Conservation (phyloP, 257 asterid genomes). For the Ilex aquifolium region DNA sequence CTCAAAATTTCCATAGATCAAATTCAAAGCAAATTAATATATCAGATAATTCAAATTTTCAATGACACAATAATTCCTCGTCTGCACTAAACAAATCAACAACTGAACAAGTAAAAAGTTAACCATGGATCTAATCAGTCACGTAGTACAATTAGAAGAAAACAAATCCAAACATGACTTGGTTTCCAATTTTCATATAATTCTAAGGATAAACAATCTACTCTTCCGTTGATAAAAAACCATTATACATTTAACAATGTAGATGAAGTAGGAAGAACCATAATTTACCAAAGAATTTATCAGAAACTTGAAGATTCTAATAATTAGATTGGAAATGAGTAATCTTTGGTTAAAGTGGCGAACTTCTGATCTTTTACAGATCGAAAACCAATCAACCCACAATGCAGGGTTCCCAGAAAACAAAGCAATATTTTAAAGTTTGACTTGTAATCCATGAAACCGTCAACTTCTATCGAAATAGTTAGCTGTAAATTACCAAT, state of each 20-base stretch:
- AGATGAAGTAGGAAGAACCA: constrained; percentile 34
- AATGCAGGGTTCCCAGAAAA: constrained; percentile 35
- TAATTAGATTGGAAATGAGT: constrained; percentile 25
- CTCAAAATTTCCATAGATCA: constrained; percentile 12
- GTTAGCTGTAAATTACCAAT: constrained; percentile 31
- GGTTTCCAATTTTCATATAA: constrained; percentile 6
- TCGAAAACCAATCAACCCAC: constrained; percentile 51
- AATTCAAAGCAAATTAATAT: constrained; percentile 8
- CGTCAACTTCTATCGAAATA: constrained; percentile 19
- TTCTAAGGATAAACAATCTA: constrained; percentile 14
- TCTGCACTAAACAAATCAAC: constrained; percentile 7
- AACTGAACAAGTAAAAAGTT: constrained; percentile 6
- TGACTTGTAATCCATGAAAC: constrained; percentile 18
- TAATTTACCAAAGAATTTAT: constrained; percentile 12
- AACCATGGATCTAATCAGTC: constrained; percentile 30
- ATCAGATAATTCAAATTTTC: neutral
- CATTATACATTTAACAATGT: constrained; percentile 39
- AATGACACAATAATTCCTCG: neutral
- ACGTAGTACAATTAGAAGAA: neutral
- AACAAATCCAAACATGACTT: constrained; percentile 6
- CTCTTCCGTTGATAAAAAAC: constrained; percentile 20
- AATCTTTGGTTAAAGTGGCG: constrained; percentile 30
- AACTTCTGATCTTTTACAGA: constrained; percentile 56
- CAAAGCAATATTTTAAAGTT: neutral
- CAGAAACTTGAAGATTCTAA: constrained; percentile 30